Percentiles rank a stretch among this genome's conserved stretches.
These are phyloP conservation scores for Avena sativa DNA, from an alignment of 176 grass and related monocot genomes.

Conservation along the genomic window DNA sequence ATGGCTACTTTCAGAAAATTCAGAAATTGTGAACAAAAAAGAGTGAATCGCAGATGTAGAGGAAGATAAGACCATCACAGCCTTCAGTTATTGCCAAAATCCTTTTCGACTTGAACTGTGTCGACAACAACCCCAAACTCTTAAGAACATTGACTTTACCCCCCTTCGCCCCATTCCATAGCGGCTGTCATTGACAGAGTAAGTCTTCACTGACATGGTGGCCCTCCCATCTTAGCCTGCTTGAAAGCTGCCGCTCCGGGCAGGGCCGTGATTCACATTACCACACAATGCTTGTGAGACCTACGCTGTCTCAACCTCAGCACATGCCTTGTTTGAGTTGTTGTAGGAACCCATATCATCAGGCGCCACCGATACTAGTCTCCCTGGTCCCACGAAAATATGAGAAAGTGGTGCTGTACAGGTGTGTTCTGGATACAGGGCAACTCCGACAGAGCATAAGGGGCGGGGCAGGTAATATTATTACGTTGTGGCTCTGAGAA, in stretches of 20 bases:
- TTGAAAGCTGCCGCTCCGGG: background rate
- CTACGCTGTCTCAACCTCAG: background rate
- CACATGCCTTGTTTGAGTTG: background rate
- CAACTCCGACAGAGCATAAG: background rate
- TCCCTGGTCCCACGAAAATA: background rate
- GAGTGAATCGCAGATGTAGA: background rate
- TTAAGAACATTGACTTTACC: constrained; percentile 5
- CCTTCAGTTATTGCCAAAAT: constrained; percentile 17
- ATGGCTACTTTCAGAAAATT: background rate
- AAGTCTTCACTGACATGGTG: background rate
- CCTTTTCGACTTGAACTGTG: background rate
- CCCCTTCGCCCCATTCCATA: background rate
- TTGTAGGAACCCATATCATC: background rate
- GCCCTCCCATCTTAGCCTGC: background rate
- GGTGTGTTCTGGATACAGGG: background rate
- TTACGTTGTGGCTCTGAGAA: background rate
- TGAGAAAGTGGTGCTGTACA: background rate
- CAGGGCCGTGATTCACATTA: background rate
- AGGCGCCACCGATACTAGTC: background rate
- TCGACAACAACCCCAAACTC: background rate
- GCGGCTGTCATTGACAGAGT: background rate
- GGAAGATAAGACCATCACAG: background rate
- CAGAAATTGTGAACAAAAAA: background rate
- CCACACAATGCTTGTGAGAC: background rate
- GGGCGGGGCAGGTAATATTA: background rate